phyloP scores from a whole-genome alignment of 805 yeast species.

The Wickerhamomyces rabaulensis region DNA sequence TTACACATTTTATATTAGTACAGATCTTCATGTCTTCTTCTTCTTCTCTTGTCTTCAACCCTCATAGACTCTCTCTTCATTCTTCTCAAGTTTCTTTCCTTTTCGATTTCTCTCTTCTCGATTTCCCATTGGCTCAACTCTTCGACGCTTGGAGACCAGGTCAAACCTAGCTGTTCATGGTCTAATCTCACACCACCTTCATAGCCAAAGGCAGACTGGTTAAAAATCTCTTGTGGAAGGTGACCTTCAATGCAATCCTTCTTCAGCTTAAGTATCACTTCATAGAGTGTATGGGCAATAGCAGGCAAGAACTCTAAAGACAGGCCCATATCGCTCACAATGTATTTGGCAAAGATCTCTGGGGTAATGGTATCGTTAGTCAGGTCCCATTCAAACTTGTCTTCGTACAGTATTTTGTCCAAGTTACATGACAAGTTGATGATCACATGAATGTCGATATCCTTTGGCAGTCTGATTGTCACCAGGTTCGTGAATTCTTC shows the following conservation, averaged over 20 bases:
- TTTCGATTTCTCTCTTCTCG: constrained; percentile 90
- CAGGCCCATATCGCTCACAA: constrained; percentile 81
- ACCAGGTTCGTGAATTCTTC: constrained; percentile 67
- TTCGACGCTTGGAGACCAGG: constrained; percentile 87
- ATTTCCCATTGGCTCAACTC: constrained; percentile 86
- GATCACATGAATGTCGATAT: constrained; percentile 65
- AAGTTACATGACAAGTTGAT: constrained; percentile 77
- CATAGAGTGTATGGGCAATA: constrained; percentile 82
- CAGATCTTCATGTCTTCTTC: constrained; percentile 48
- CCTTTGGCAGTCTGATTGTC: constrained; percentile 60
- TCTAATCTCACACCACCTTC: constrained; percentile 69
- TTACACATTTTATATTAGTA: neutral
- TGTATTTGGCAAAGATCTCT: constrained; percentile 74
- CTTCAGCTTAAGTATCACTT: constrained; percentile 67
- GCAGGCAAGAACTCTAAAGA: constrained; percentile 85
- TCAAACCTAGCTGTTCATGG: constrained; percentile 68
- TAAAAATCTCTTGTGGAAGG: constrained; percentile 43
- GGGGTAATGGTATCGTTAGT: constrained; percentile 45
- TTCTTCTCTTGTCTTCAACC: constrained; percentile 48
- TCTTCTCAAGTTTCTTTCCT: constrained; percentile 87
- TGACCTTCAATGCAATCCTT: constrained; percentile 77
- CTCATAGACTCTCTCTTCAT: constrained; percentile 87
- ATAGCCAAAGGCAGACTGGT: constrained; percentile 56
- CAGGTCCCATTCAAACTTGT: constrained; percentile 93
- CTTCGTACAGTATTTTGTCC: constrained; percentile 81